Evolutionary conservation across 805 yeast species (phyloP).

Genomic region (Yamadazyma sp.): DNA sequence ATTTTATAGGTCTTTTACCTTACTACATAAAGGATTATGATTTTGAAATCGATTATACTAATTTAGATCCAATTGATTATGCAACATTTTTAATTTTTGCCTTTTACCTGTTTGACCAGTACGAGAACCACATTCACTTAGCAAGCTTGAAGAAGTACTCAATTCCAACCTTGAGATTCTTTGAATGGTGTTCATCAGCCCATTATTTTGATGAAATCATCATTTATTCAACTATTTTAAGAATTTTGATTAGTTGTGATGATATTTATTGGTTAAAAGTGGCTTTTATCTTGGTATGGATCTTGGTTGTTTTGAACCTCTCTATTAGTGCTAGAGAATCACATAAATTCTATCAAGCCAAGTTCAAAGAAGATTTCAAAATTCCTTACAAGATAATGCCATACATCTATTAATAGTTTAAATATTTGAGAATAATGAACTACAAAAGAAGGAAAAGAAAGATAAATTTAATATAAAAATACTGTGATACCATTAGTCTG

Average conservation of each 20-base stretch:
- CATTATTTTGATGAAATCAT: constrained; percentile 68
- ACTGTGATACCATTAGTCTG: background rate
- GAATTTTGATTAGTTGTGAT: constrained; percentile 16
- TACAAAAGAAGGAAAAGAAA: too few relatives aligned
- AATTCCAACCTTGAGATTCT: constrained; percentile 50
- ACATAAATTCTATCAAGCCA: constrained; percentile 40
- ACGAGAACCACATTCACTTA: constrained; percentile 47
- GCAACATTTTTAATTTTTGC: constrained; percentile 36
- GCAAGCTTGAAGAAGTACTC: constrained; percentile 53
- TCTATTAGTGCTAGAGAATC: constrained; percentile 55
- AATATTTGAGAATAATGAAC: too few relatives aligned
- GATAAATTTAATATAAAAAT: background rate
- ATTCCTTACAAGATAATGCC: constrained; percentile 38
- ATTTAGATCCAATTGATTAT: constrained; percentile 18
- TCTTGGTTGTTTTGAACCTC: constrained; percentile 46
- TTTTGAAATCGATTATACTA: background rate
- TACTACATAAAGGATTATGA: constrained; percentile 12
- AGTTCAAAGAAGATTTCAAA: constrained; percentile 24
- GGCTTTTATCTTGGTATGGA: constrained; percentile 21
- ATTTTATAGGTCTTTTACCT: constrained; percentile 19
- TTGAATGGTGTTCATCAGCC: constrained; percentile 53
- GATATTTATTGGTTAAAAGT: constrained; percentile 16
- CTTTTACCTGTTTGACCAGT: constrained; percentile 54
- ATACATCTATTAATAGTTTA: constrained; percentile 19
- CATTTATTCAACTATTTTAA: constrained; percentile 44